Evolutionary conservation across 495 filamentous ascomycete species (phyloP), one percentile per base, ranked within the genome.

Genomic region (Penicillium egyptiacum): DNA sequence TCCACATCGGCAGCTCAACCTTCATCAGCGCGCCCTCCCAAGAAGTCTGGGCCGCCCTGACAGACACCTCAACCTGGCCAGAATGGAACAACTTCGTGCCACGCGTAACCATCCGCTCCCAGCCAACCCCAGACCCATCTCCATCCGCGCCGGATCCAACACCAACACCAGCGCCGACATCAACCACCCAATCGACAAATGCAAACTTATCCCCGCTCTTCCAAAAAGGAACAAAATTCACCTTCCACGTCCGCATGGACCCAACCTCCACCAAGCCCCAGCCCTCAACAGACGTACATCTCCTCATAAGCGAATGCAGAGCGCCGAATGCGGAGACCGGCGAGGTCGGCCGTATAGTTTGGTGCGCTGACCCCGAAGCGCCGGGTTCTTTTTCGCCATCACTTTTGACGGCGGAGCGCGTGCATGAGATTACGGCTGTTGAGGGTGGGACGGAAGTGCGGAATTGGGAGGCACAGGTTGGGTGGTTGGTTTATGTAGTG

Each of bases 31-130:
- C 74, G 12, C 67, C 73, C 25, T 54, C 68, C 17, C 40, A 63
- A 5, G 30, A 60, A 14, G 70, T 78, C 60, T 78, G 74, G 74
- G 52, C 60, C 22, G 60, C 61, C 10, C 65, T 78, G 2, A 71
- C 62, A 22, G 63, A 79, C 55, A 77, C 73, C 28, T 73, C 75
- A 23, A 74, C 70, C 60, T 79, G 71, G 72, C 70, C 72, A 10
- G 49, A 39, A 17, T 79, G 77, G 77, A 79, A 79, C 54, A 59
- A 60, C 7, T 79, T 78, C 56, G 67, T 75, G 1, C 75, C 77
- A 1, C 62, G 61, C 40, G 71, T 75, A 8, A 76, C 75, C 1
- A 73, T 79, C 39, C 66, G 67, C 62, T 66, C 67, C 23, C 76
- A 76, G 41, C 68, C 70, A 9, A 20, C 35, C 6, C 43, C 17